Evolutionary conservation across 2,329 filamentous ascomycete genomes (phyloP).

Genomic region (Ceratocystiopsis sp.): DNA sequence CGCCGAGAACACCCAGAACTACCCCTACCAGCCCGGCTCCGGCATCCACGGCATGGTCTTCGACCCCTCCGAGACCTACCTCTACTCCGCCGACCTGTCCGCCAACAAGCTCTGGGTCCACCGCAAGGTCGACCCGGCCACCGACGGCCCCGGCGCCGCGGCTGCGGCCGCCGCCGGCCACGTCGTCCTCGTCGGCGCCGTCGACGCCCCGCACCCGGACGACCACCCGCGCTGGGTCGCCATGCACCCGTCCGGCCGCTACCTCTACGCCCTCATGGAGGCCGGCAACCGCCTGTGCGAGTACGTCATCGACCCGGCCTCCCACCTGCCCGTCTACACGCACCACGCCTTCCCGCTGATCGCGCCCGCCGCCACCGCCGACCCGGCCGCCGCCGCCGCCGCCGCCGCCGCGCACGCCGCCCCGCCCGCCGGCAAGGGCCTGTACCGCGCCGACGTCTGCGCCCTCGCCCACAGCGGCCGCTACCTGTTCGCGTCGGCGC

Average conservation of each 20-base stretch:
- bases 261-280: conserved; percentile 78
- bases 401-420: too few relatives aligned
- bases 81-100: conserved; percentile 64
- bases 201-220: conserved; percentile 50
- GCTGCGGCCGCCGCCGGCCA: conserved; percentile 31
- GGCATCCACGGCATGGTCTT: conserved; percentile 76
- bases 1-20: conserved; percentile 51
- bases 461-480: conserved; percentile 49
- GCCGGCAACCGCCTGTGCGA: conserved; percentile 71
- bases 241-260: conserved; percentile 59
- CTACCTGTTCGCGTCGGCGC: conserved; percentile 73
- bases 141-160: conserved; percentile 14
- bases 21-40: conserved; percentile 49
- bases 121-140: conserved; percentile 32
- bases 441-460: conserved; percentile 79
- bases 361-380: neutral
- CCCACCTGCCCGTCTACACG: conserved; percentile 63
- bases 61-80: conserved; percentile 52
- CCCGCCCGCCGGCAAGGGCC: conserved; percentile 40
- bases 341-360: conserved; percentile 62
- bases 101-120: conserved; percentile 77
- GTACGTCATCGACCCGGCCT: conserved; percentile 60
- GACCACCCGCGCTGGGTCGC: conserved; percentile 85
- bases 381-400: too few relatives aligned
- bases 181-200: conserved; percentile 51